Evolutionary conservation across 2,329 filamentous ascomycete species (phyloP).

Genomic region (Coniella vitis): DNA sequence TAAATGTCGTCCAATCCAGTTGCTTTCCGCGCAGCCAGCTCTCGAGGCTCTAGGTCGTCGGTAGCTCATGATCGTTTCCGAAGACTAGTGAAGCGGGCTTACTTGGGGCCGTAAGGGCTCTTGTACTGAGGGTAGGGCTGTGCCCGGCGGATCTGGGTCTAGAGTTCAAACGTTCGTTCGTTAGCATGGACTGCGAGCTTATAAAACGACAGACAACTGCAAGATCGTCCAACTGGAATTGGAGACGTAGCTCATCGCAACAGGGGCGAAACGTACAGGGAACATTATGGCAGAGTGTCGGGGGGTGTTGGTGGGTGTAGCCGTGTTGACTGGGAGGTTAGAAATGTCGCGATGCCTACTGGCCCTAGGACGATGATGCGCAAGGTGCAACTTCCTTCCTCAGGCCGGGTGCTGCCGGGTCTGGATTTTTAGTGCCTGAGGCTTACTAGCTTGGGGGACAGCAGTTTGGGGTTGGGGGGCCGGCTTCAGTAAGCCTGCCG

Average conservation of each 20-base stretch:
- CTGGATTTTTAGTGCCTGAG: conserved; percentile 13
- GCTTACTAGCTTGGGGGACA: too few relatives aligned
- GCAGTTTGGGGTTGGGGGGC: too few relatives aligned
- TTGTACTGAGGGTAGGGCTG: conserved; percentile 39
- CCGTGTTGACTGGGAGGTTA: conserved; percentile 17
- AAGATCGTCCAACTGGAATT: neutral
- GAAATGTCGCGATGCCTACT: conserved; percentile 14
- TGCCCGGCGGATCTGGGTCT: conserved; percentile 40
- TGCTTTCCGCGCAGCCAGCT: neutral
- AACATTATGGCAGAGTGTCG: conserved; percentile 21
- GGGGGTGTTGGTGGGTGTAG: conserved; percentile 22
- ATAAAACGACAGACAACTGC: neutral
- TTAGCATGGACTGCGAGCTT: conserved; percentile 22
- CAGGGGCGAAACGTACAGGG: conserved; percentile 20
- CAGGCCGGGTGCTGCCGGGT: conserved; percentile 14
- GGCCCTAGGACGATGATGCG: conserved; percentile 11
- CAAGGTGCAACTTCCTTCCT: conserved; percentile 7
- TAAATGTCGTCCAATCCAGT: too few relatives aligned
- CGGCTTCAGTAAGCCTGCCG: neutral
- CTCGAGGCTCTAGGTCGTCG: conserved; percentile 1
- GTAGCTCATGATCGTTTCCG: neutral
- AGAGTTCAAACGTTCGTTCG: conserved; percentile 14
- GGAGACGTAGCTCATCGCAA: neutral
- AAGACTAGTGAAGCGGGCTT: conserved; percentile 29
- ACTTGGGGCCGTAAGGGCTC: conserved; percentile 62